A percentile compares a stretch with the other conserved stretches of the same genome.
These are phyloP conservation scores for Rhexocercosporidium sp. DNA, from an alignment of 2,329 filamentous ascomycete species.

Conservation along the genomic window DNA sequence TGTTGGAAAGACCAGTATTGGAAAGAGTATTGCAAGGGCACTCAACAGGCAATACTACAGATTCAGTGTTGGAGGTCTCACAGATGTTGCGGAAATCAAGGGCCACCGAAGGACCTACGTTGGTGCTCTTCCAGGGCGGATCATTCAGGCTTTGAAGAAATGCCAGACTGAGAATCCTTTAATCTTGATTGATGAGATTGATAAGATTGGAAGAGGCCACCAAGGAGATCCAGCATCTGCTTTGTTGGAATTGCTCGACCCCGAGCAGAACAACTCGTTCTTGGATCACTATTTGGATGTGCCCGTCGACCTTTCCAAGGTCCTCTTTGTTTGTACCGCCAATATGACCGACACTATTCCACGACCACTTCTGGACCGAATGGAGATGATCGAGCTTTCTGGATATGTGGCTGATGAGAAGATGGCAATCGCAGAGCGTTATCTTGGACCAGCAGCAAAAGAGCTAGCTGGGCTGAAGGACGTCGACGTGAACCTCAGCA, in stretches of 20 bases:
- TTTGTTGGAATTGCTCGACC: slow-evolving; percentile 89
- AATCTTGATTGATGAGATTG: slow-evolving; percentile 94
- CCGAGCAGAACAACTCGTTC: slow-evolving; percentile 97
- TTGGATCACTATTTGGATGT: slow-evolving; percentile 99
- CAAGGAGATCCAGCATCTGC: slow-evolving; percentile 97
- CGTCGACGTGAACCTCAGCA: slow-evolving; percentile 84
- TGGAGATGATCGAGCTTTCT: slow-evolving; percentile 96
- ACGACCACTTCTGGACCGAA: slow-evolving; percentile 88
- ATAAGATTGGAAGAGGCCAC: slow-evolving; percentile 96
- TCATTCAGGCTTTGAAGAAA: slow-evolving; percentile 98
- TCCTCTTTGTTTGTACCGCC: slow-evolving; percentile 97
- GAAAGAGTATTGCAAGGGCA: slow-evolving; percentile 95
- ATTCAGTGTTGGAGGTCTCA: slow-evolving; percentile 95
- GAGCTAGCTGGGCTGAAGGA: slow-evolving; percentile 89
- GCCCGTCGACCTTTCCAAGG: slow-evolving; percentile 95
- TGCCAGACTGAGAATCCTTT: slow-evolving; percentile 98
- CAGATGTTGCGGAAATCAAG: slow-evolving; percentile 98
- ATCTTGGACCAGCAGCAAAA: slow-evolving; percentile 92
- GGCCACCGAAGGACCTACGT: slow-evolving; percentile 96
- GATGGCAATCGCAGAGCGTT: slow-evolving; percentile 95
- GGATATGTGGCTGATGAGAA: slow-evolving; percentile 98
- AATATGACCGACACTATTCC: slow-evolving; percentile 99
- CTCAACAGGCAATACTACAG: slow-evolving; percentile 97
- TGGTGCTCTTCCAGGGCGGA: slow-evolving; percentile 90
- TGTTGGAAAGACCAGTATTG: slow-evolving; percentile 98